Conservation (phyloP, 805 yeast species). For the Yarrowia porcina region DNA sequence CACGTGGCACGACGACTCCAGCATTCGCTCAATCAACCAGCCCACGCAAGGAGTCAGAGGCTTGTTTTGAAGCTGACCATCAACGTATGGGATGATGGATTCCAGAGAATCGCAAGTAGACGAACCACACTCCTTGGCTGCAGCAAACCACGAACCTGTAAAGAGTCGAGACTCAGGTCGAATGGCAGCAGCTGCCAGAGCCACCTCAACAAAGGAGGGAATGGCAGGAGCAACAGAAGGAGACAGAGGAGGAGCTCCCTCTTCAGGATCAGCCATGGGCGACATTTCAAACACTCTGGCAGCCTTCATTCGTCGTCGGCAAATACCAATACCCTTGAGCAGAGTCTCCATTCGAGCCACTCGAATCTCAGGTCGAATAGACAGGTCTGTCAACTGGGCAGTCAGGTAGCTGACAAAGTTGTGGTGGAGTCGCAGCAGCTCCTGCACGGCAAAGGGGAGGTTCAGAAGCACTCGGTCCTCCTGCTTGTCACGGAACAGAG, state of each 20-base stretch:
- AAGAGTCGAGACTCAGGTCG: slow-evolving; percentile 77
- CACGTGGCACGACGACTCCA: slow-evolving; percentile 71
- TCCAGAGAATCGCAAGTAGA: slow-evolving; percentile 28
- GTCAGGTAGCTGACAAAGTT: slow-evolving; percentile 63
- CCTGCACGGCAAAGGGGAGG: slow-evolving; percentile 68
- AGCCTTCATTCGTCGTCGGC: slow-evolving; percentile 63
- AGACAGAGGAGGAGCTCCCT: slow-evolving; percentile 24
- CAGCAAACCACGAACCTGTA: slow-evolving; percentile 64
- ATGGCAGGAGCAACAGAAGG: slow-evolving; percentile 39
- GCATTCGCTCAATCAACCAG: slow-evolving; percentile 78
- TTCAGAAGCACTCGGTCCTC: slow-evolving; percentile 45
- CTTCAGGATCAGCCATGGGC: slow-evolving; percentile 14
- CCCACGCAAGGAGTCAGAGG: slow-evolving; percentile 81
- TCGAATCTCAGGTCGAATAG: slow-evolving; percentile 58
- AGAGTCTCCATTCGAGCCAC: slow-evolving; percentile 65
- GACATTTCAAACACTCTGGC: slow-evolving; percentile 44
- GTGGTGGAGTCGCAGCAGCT: slow-evolving; percentile 62
- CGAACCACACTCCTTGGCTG: slow-evolving; percentile 42
- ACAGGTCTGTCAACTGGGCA: slow-evolving; percentile 60
- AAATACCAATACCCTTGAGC: slow-evolving; percentile 60
- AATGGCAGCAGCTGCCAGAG: slow-evolving; percentile 66
- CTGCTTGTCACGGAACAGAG: slow-evolving; percentile 48
- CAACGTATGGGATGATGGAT: slow-evolving; percentile 35
- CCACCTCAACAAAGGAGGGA: slow-evolving; percentile 83
- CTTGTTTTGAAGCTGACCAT: slow-evolving; percentile 28